Conservation (phyloP, 345 rosid genomes). For the Gossypium bickii region DNA sequence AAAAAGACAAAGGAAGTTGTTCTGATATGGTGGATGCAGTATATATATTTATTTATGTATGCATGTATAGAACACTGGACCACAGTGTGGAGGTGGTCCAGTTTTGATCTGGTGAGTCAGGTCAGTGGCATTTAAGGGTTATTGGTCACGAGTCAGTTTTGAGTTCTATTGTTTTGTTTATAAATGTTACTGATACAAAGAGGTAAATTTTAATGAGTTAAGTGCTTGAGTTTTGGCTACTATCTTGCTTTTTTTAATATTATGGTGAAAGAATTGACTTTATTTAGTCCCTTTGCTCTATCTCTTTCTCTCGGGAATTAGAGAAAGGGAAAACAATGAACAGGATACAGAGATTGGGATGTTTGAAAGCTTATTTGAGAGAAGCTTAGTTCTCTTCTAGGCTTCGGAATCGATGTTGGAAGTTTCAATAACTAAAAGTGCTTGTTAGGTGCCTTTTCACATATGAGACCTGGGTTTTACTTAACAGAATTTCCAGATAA, state of each 20-base stretch:
- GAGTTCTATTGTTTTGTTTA: not conserved
- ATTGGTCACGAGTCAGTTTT: not conserved
- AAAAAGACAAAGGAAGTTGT: not conserved
- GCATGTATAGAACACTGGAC: not conserved
- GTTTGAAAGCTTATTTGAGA: not conserved
- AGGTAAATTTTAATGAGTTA: not conserved
- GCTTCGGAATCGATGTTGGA: not conserved
- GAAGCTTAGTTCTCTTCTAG: not conserved
- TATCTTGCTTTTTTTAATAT: not conserved
- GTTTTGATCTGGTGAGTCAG: not conserved
- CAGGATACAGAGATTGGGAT: not conserved
- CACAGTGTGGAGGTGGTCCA: conserved; percentile 3
- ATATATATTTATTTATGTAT: not conserved
- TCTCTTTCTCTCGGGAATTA: not conserved
- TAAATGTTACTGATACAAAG: not conserved
- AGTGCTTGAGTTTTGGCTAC: not conserved
- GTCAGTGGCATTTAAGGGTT: conserved; percentile 2
- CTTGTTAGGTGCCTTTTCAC: not conserved
- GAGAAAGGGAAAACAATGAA: not conserved
- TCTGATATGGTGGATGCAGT: not conserved
- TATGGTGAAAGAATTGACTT: not conserved
- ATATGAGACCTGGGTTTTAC: not conserved
- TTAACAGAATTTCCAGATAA: not conserved
- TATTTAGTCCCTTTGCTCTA: not conserved
- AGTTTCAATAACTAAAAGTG: not conserved